Evolutionary conservation across 1,284 basidiomycete species (phyloP).

Genomic region (Naganishia sp.): DNA sequence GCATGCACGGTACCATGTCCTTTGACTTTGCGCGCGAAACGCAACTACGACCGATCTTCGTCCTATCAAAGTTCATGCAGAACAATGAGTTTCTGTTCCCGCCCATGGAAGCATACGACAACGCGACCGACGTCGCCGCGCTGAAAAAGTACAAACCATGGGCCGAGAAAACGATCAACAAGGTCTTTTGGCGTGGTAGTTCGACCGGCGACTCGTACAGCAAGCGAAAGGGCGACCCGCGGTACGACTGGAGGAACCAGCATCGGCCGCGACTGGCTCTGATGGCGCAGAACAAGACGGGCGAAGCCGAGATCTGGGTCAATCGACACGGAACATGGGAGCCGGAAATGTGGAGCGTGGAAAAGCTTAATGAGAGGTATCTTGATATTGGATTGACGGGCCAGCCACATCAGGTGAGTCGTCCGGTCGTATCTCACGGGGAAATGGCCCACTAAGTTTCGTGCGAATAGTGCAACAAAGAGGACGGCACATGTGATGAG

Average conservation of each 20-base stretch:
- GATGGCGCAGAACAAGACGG: conserved; percentile 46
- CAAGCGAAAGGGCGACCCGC: conserved; percentile 35
- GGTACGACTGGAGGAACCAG: conserved; percentile 31
- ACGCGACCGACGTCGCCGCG: conserved; percentile 37
- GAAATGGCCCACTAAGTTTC: neutral
- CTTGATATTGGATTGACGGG: conserved; percentile 54
- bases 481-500: conserved; percentile 53
- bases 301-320: conserved; percentile 47
- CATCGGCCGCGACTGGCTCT: conserved; percentile 39
- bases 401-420: conserved; percentile 44
- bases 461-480: conserved; percentile 45
- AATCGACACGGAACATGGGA: conserved; percentile 43
- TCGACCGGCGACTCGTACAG: conserved; percentile 53
- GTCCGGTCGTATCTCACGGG: neutral
- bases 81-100: conserved; percentile 49
- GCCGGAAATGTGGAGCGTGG: conserved; percentile 39
- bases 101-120: conserved; percentile 50
- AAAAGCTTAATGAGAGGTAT: conserved; percentile 49
- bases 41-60: conserved; percentile 50
- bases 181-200: conserved; percentile 56
- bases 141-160: conserved; percentile 45
- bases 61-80: conserved; percentile 47
- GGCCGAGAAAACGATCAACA: conserved; percentile 48
- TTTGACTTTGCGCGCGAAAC: conserved; percentile 44
- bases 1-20: conserved; percentile 47